A percentile compares a stretch with the other conserved stretches of the same genome.
Evolutionary conservation across 2,329 filamentous ascomycete species (phyloP).

Genomic region (Apiospora pterosperma): DNA sequence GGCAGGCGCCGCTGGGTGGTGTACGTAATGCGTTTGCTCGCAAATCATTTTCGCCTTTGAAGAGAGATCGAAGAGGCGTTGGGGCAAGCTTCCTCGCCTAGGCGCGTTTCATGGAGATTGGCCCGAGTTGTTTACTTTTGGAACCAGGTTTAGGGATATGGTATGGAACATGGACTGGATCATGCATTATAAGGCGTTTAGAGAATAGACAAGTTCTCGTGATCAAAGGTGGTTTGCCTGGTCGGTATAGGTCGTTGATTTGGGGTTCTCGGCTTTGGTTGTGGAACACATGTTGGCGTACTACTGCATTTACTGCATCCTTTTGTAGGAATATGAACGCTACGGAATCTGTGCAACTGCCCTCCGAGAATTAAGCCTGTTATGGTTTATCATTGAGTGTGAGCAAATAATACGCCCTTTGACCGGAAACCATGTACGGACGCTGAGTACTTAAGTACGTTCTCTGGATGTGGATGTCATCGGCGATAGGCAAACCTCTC

Average conservation of each 20-base stretch:
- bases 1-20: conserved; percentile 35
- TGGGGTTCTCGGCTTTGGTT: not conserved
- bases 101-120: conserved; percentile 10
- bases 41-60: conserved; percentile 66
- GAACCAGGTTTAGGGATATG: not conserved
- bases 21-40: conserved; percentile 47
- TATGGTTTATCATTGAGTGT: not conserved
- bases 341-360: not conserved
- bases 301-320: conserved; percentile 1
- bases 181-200: conserved; percentile 9
- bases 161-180: not conserved
- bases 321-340: conserved; percentile 15
- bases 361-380: not conserved
- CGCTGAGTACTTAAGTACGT: not conserved
- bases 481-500: not conserved
- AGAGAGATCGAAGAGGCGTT: conserved; percentile 63
- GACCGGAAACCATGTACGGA: not conserved
- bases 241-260: not conserved
- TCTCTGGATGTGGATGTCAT: not conserved
- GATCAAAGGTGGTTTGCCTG: too few species aligned
- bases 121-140: not conserved
- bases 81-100: conserved; percentile 58
- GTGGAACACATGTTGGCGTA: not conserved
- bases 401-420: not conserved
- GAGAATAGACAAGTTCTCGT: not conserved